Percentiles rank a stretch among this genome's conserved stretches.
Evolutionary conservation across 2,329 filamentous ascomycete species (phyloP).

Genomic region (Aureobasidium sp.): DNA sequence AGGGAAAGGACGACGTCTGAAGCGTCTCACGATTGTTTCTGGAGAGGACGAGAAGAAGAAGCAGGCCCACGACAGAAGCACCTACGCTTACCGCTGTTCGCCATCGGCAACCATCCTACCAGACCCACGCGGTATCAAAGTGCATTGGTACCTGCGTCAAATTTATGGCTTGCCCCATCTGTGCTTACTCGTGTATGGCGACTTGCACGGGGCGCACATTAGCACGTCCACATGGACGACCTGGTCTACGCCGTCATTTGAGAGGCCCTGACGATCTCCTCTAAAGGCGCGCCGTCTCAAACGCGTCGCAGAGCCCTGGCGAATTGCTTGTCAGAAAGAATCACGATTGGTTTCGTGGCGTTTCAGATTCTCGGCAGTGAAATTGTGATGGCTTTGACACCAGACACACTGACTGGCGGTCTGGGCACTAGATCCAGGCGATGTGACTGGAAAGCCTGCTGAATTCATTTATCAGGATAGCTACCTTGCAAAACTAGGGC

Average conservation of each 20-base stretch:
- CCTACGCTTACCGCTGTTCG: conserved; percentile 9
- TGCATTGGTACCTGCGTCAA: conserved; percentile 10
- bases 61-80: neutral
- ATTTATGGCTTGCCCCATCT: conserved; percentile 9
- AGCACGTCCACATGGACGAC: conserved; percentile 1
- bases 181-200: conserved; percentile 10
- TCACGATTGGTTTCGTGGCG: conserved; percentile 8
- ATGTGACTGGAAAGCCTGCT: neutral
- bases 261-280: conserved; percentile 9
- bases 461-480: neutral
- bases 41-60: neutral
- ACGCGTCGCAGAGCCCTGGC: neutral
- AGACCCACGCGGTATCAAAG: conserved; percentile 7
- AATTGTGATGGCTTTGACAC: conserved; percentile 10
- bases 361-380: conserved; percentile 11
- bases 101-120: neutral
- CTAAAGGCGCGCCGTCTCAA: conserved; percentile 8
- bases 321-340: conserved; percentile 5
- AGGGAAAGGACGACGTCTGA: neutral
- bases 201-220: conserved; percentile 3
- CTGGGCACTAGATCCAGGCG: neutral
- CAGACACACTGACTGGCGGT: neutral
- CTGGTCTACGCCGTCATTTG: conserved; percentile 2
- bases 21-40: conserved; percentile 12
- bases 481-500: neutral